Evolutionary conservation across 495 filamentous ascomycete species (phyloP), one percentile per base, ranked within the genome.

Genomic region (Lophiotrema nucula): DNA sequence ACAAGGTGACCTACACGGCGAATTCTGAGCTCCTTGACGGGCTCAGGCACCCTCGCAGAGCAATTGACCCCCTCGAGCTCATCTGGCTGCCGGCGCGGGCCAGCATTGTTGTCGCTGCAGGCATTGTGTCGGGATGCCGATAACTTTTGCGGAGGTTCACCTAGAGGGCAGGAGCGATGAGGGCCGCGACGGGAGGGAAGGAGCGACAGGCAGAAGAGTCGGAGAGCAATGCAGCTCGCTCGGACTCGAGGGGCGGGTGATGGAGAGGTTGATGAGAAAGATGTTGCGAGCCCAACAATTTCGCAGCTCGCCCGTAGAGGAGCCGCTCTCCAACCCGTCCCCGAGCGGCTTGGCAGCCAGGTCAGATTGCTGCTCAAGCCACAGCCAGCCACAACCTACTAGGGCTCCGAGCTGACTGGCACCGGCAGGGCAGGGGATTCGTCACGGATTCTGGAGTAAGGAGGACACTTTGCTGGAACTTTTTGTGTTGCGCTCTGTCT

Each of bases 81-180:
- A 68, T 60, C 64, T 70, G 65, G 53, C 62, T 57, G 23, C 69
- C 68, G 33, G 60, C 58, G 55, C 71, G 64, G 27, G 67, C 52
- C 45, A 74, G 59, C 38, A 72, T 58, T 31, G 69, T 67, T 45
- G 71, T 62, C 35, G 71, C 66, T 42, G 70, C 70, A 39, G 71
- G 65, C 71, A 74, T 74, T 58, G 69, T 71, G 61, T 60, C 54
- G 45, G 53, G 58, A 62, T 62, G 62, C 47, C 49, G 61, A 22
- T 8, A 35, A 8, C 31, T 35, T n/a, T n/a, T n/a, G n/a, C n/a
- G n/a, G n/a, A n/a, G n/a, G n/a, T n/a, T n/a, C n/a, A n/a, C n/a
- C n/a, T n/a, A n/a, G n/a, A n/a, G n/a, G n/a, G 11, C n/a, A 4
- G 26, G 39, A 41, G n/a, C 45, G 47, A 11, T 22, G 41, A 18